A percentile compares a stretch with the other conserved stretches of the same genome.
Evolutionary conservation across 257 asterid species (phyloP).

Genomic region (Nicotiana tomentosiformis): DNA sequence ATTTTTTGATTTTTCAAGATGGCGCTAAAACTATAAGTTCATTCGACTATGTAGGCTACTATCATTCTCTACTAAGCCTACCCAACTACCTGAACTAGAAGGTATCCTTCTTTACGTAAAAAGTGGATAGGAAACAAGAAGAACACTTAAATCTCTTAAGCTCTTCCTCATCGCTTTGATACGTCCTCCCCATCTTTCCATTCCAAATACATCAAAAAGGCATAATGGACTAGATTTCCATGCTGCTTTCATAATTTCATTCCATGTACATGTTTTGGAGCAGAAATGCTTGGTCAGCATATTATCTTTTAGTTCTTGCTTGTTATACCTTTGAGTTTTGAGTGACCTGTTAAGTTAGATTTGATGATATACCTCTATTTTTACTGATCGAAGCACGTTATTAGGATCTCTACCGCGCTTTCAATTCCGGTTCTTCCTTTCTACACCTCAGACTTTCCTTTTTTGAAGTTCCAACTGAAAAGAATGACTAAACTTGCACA

Average conservation of each 20-base stretch:
- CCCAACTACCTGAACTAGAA: background rate
- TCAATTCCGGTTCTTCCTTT: background rate
- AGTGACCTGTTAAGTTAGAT: background rate
- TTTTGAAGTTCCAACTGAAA: background rate
- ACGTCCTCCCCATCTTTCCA: background rate
- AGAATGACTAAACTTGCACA: background rate
- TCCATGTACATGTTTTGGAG: background rate
- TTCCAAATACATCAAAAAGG: slow-evolving; percentile 1
- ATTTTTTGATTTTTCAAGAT: background rate
- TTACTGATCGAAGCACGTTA: background rate
- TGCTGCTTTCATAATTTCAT: background rate
- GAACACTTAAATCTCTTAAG: background rate
- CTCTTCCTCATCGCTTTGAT: background rate
- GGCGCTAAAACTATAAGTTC: background rate
- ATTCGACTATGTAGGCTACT: background rate
- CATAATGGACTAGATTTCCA: slow-evolving; percentile 2
- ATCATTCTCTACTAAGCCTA: background rate
- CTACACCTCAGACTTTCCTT: background rate
- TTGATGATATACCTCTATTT: background rate
- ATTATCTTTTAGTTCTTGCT: background rate
- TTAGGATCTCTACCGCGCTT: background rate
- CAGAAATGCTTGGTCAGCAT: background rate
- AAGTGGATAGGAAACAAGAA: background rate
- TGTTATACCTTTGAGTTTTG: background rate
- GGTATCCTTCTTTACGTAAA: background rate